Evolutionary conservation across 306 rosid species (phyloP).

Genomic region (Nissolia schottii): DNA sequence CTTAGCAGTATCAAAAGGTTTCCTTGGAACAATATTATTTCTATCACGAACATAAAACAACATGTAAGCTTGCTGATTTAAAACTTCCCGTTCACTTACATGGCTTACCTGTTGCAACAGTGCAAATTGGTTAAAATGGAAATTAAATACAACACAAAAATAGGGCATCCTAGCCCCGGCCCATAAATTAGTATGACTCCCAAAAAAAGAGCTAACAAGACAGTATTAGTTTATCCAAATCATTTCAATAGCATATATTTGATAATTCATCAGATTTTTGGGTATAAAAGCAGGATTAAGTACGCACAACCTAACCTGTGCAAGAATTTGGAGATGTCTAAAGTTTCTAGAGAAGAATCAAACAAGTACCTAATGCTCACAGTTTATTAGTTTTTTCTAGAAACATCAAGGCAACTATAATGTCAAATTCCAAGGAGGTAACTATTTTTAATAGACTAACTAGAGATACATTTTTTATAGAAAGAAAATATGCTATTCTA

Average conservation of each 20-base stretch:
- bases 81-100: constrained; percentile 72
- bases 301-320: not conserved
- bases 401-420: not conserved
- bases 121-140: not conserved
- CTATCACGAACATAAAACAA: constrained; percentile 90
- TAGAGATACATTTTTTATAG: not conserved
- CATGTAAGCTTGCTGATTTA: constrained; percentile 95
- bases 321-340: not conserved
- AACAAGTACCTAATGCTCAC: not conserved
- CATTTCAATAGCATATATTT: not conserved
- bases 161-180: too few relatives aligned
- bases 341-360: not conserved
- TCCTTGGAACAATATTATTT: constrained; percentile 50
- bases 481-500: not conserved
- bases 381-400: not conserved
- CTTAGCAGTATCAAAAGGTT: constrained; percentile 37
- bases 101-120: constrained; percentile 55
- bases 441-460: not conserved
- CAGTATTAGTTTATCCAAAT: not conserved
- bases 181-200: too few relatives aligned
- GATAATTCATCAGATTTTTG: not conserved
- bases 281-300: not conserved
- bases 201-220: not conserved
- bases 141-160: not conserved
- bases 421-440: not conserved